Base-by-base conservation (phyloP, 164 flowering plant species). In the Buxus sempervirens region DNA sequence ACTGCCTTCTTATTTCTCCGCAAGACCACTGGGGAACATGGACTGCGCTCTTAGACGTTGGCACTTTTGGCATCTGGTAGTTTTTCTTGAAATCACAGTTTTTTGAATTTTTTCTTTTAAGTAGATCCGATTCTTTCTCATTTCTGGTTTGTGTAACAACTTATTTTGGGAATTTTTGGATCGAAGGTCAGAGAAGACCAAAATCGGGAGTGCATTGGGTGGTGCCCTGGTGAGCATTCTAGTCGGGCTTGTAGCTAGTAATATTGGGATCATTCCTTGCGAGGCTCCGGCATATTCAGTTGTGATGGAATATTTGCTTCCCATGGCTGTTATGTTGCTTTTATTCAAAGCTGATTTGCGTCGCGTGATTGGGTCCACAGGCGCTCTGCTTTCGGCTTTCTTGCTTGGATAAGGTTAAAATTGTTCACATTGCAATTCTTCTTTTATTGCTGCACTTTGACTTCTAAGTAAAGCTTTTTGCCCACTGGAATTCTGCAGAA, bases 21-120 rank as follows among this genome's bases (percentile, higher is more conserved):
- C 75, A 81, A 2, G 97, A 91, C 58, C 88, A 88, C 49, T 91
- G 98, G 97, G 98, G 97, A 64, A 90, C 76, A 42, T 91, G 97
- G 96, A 84, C 98, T 28, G 88, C 86, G 53, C 89, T 94, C 69
- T 86, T 91, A 75, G 80, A 89, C 72, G 72, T 82, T 22, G 93
- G 86, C 57, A 91, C 97, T 72, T 85, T 91, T 68, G 95, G 96
- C 62, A 78, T 90, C 75, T 94, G 98, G 97, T 91, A 79, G 42
- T 7, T 51, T 0, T 2, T 56, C 28, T n/a, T 53, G 13, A 63
- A 0, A 6, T 64, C 38, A 32, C 38, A 7, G 38, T 32, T 32
- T 32, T 32, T 32, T n/a, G n/a, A n/a, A n/a, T n/a, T n/a, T n/a
- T n/a, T n/a, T n/a, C n/a, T n/a, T n/a, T n/a, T n/a, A n/a, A n/a